These are phyloP conservation scores for Cytospora leucostoma DNA, from an alignment of 2,329 filamentous ascomycete species.

Conservation along the genomic window DNA sequence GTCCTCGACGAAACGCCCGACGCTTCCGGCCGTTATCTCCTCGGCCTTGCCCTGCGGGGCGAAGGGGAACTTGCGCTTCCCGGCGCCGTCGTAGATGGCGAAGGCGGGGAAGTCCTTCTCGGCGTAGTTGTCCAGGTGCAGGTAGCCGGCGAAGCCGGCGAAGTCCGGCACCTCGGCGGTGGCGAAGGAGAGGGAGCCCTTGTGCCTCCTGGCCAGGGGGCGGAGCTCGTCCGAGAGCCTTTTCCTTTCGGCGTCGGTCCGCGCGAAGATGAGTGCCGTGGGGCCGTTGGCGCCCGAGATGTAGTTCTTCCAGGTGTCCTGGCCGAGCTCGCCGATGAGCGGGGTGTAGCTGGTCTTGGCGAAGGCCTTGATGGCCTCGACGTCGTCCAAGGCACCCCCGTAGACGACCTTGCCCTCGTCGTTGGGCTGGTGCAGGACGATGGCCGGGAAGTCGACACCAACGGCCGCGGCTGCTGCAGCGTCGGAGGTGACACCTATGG, in stretches of 20 bases:
- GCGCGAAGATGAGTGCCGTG: constrained; percentile 95
- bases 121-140: constrained; percentile 91
- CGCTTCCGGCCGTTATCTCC: constrained; percentile 69
- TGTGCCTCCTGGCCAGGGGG: constrained; percentile 85
- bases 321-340: constrained; percentile 91
- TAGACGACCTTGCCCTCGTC: constrained; percentile 93
- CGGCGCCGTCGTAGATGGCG: constrained; percentile 91
- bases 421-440: constrained; percentile 96
- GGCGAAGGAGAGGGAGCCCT: constrained; percentile 94
- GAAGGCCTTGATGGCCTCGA: constrained; percentile 78
- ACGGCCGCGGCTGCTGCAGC: constrained; percentile 82
- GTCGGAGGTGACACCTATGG: constrained; percentile 87
- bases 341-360: constrained; percentile 83
- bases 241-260: constrained; percentile 85
- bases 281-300: constrained; percentile 84
- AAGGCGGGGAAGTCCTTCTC: constrained; percentile 79
- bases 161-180: constrained; percentile 95
- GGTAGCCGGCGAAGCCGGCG: constrained; percentile 91
- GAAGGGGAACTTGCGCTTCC: constrained; percentile 97
- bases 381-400: constrained; percentile 72
- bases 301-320: constrained; percentile 93
- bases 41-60: constrained; percentile 74
- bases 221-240: constrained; percentile 75
- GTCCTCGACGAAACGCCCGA: constrained; percentile 81
- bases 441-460: constrained; percentile 79